Evolutionary conservation across 306 rosid species (phyloP), one percentile per base, ranked within the genome.

Genomic region (Canavalia gladiata): DNA sequence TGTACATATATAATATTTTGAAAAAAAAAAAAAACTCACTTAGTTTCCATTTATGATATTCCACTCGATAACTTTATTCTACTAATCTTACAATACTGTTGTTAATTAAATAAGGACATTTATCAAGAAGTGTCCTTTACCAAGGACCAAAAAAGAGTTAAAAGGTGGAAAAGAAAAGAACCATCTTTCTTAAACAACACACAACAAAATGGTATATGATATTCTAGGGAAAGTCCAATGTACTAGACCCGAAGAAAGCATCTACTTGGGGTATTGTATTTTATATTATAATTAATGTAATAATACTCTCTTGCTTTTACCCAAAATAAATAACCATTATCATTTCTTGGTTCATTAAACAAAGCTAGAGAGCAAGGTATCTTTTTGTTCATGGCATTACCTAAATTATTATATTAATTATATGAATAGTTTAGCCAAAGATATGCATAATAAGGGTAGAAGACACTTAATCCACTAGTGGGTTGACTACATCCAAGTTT

Each of bases 171-270:
- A 79, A 81, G 77, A 50, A 79, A 84, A 41, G 39, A 68, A 79
- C 41, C 49, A 56, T 60, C 12, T 70, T 70, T 68, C 81, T 79
- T 75, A 39, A 87, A 42, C 63, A 64, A 49, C 46, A 76, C 64
- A 82, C 82, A 82, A 68, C 37, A 78, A 78, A 74, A 43, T 50
- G 68, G 77, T 12, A 37, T 67, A 35, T 72, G 29, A 72, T 57
- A 47, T 70, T 83, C 46, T 79, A 4, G 88, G 82, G 82, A 88
- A 84, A 82, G 85, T 90, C 84, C 90, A 90, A 8, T 80, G 86
- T 64, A 87, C 82, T 65, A 42, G 46, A 76, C 78, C 84, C 87
- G 55, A 51, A 68, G 67, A 84, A 83, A 67, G 87, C 89, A 87
- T 80, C 88, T 79, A 64, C 83, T 47, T 70, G 33, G 82, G 82